Base-by-base conservation (phyloP, 1,284 basidiomycete genomes). In the Coniferiporia sulphurascens region DNA sequence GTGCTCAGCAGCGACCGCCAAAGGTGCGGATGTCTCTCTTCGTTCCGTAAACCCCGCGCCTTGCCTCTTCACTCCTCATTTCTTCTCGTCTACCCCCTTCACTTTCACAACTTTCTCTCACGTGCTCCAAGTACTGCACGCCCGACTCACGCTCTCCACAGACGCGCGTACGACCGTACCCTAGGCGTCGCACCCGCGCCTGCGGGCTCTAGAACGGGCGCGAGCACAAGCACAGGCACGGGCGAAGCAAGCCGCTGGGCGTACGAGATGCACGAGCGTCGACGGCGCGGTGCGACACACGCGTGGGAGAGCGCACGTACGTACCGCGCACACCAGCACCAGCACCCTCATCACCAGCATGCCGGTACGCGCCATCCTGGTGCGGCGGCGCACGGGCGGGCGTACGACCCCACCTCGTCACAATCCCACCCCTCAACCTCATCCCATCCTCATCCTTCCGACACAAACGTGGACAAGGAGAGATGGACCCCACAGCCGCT, bases 1-100 rank as follows among this genome's bases (percentile, higher is more conserved):
- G 64, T 79, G 21, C 68, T 82, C 4, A 74, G 76, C 7, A 74
- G 82, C 56, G 78, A 79, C 59, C 68, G 78, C 51, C 73, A 75
- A 66, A 71, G 79, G 81, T 78, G 57, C 52, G 73, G 66, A 27
- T 32, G 35, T 32, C 53, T 35, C 32, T n/a, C 19, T 41, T 41
- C 44, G 27, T 27, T 27, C 27, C 27, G 27, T 9, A 12, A 35
- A n/a, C 45, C 19, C 22, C 49, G 9, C 17, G 15, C 27, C 10
- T 35, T 46, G 27, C 41, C 46, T 38, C 46, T 21, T 57, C 48
- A 17, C 12, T 27, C 17, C 22, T 34, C 34, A 55, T 52, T 27
- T 17, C 32, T 15, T 22, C 13, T 13, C n/a, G 49, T n/a, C 44
- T 41, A 1, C 8, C 19, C 13, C n/a, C 19, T 36, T 43, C 49